Evolutionary conservation across 306 rosid species (phyloP).

Genomic region (Corylus americana): DNA sequence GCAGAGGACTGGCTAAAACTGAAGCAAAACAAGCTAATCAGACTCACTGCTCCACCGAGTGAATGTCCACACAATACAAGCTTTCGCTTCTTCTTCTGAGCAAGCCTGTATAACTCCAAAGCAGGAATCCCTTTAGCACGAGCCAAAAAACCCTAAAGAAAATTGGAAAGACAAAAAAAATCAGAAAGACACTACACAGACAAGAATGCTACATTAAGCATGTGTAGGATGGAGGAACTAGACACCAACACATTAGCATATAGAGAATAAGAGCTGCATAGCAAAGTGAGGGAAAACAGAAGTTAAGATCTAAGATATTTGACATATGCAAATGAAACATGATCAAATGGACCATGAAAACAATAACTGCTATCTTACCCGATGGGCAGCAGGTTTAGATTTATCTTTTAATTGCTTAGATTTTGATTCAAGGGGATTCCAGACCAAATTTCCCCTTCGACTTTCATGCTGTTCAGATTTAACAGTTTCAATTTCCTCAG

Average conservation of each 20-base stretch:
- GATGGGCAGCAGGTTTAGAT: slow-evolving; percentile 88
- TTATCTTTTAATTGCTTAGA: slow-evolving; percentile 59
- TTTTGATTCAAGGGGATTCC: slow-evolving; percentile 74
- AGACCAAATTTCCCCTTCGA: slow-evolving; percentile 55
- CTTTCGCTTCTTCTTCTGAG: slow-evolving; percentile 90
- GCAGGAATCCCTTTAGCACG: slow-evolving; percentile 99
- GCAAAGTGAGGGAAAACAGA: not conserved
- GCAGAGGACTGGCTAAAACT: not conserved
- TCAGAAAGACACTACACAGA: slow-evolving; percentile 6
- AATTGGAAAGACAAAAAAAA: slow-evolving; percentile 4
- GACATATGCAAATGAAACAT: not conserved
- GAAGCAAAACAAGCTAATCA: slow-evolving; percentile 18
- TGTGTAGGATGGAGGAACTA: not conserved
- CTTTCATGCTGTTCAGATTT: slow-evolving; percentile 47
- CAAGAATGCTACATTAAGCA: slow-evolving; percentile 2
- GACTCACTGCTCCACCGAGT: slow-evolving; percentile 97
- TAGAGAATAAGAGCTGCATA: not conserved
- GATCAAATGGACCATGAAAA: slow-evolving; percentile 4
- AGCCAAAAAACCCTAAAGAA: slow-evolving; percentile 86
- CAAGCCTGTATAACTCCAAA: slow-evolving; percentile 89
- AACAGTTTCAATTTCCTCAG: slow-evolving; percentile 36
- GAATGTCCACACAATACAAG: slow-evolving; percentile 98
- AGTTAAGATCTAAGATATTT: not conserved
- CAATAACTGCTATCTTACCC: slow-evolving; percentile 49
- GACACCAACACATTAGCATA: not conserved